phyloP scores from a whole-genome alignment of 345 rosid genomes.

The Eutrema japonicum region DNA sequence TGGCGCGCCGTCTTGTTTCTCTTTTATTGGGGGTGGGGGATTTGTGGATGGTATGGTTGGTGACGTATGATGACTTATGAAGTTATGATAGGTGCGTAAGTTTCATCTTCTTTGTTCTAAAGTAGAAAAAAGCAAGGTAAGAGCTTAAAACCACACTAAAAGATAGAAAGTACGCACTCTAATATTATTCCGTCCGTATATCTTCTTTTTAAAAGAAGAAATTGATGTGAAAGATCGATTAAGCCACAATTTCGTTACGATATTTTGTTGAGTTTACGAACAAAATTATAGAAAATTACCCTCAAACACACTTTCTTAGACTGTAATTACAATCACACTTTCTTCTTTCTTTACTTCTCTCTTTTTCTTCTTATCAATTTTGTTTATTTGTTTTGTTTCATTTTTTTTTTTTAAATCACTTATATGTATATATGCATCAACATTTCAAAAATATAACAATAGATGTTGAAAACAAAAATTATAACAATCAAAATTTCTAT shows the following conservation, averaged over 20 bases:
- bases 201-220: not conserved
- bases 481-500: too few species aligned
- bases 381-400: too few species aligned
- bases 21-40: not conserved
- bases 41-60: not conserved
- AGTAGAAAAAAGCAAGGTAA: not conserved
- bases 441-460: too few species aligned
- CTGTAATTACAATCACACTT: too few species aligned
- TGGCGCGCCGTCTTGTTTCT: constrained; percentile 27
- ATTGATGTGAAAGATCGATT: not conserved
- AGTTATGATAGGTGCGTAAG: not conserved
- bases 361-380: too few species aligned
- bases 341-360: too few species aligned
- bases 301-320: too few species aligned
- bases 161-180: not conserved
- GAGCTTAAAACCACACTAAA: not conserved
- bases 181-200: not conserved
- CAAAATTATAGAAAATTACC: too few species aligned
- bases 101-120: not conserved
- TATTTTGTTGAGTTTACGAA: not conserved
- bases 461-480: too few species aligned
- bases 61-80: not conserved
- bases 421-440: too few species aligned
- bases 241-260: not conserved
- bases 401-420: too few species aligned